Conservation (phyloP, 495 filamentous ascomycete genomes). For the Penicillium bialowiezense region DNA sequence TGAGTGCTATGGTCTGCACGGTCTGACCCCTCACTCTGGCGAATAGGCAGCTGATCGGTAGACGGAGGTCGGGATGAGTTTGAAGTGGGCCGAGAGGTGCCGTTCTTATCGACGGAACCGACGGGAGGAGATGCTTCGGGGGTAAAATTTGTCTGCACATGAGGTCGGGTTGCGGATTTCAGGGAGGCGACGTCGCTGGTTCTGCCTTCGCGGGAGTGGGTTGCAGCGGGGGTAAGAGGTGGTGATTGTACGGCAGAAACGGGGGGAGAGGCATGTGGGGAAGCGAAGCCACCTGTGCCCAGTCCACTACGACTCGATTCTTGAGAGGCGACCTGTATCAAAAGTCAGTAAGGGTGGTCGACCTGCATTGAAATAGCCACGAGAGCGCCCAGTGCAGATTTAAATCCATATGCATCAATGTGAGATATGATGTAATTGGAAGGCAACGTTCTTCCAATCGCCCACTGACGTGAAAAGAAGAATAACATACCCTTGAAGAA, state of each 20-base stretch:
- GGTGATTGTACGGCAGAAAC: slow-evolving; percentile 76
- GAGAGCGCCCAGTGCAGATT: no score
- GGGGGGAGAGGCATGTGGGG: slow-evolving; percentile 47
- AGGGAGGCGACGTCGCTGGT: slow-evolving; percentile 26
- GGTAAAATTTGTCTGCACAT: slow-evolving; percentile 65
- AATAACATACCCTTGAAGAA: slow-evolving; percentile 72
- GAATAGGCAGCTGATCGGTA: slow-evolving; percentile 37
- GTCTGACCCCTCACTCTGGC: slow-evolving; percentile 39
- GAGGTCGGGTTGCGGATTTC: slow-evolving; percentile 40
- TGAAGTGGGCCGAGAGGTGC: slow-evolving; percentile 31
- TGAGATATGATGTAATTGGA: neutral
- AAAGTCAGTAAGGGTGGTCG: slow-evolving; percentile 13
- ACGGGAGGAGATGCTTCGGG: slow-evolving; percentile 41
- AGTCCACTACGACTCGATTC: slow-evolving; percentile 44
- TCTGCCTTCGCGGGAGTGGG: slow-evolving; percentile 52
- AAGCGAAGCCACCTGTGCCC: slow-evolving; percentile 38
- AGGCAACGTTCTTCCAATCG: neutral
- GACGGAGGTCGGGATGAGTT: slow-evolving; percentile 44
- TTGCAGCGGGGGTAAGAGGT: slow-evolving; percentile 82
- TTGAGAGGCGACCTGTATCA: slow-evolving; percentile 43
- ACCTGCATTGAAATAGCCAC: no score
- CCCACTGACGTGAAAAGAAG: neutral
- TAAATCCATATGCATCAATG: neutral
- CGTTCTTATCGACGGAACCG: slow-evolving; percentile 26
- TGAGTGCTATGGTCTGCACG: slow-evolving; percentile 31